Evolutionary conservation across 495 filamentous ascomycete species (phyloP), one percentile per base, ranked within the genome.

Genomic region (Aspergillus incahuasiensis): DNA sequence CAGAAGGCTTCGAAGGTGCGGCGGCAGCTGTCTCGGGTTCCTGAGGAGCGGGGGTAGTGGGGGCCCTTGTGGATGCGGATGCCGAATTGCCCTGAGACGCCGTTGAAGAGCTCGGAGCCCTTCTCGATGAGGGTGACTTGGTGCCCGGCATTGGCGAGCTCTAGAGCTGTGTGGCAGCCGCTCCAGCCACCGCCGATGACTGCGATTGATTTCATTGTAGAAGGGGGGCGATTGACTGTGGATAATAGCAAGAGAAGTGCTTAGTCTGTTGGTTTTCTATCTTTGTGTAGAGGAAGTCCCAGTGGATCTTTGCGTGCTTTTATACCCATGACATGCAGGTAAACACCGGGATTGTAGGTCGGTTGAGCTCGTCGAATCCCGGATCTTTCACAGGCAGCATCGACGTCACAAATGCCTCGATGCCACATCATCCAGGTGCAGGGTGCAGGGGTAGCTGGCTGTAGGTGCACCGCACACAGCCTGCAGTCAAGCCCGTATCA

Each of bases 51-150:
- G 7, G 52, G 52, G 20, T 48, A 55, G 24, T 55, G 52, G 6
- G 52, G 52, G 7, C 43, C 52, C n/a, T 46, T 47, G 32, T 55
- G 52, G 18, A 55, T 19, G 1, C 52, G 52, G 19, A 55, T 55
- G 8, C 52, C 52, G 22, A 55, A 55, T 15, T 44, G 44, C 4
- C 52, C 52, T 5, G 52, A 55, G 43, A 55, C 42, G 7, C 52
- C 42, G 16, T 35, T 16, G 52, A 55, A 55, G 3, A 55, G 22
- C n/a, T 39, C 42, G 1, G 42, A 30, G 19, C 20, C 30, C 22
- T 55, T 45, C 25, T 55, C 52, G 18, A 55, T 39, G 24, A 55
- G 6, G 6, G 19, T 38, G 2, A 48, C 43, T 2, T 46, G 28
- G 16, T 55, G 43, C 7, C 42, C 42, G 1, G 44, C 18, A 5